Base-by-base conservation (phyloP, 495 filamentous ascomycete genomes). In the Annulohypoxylon stygium region DNA sequence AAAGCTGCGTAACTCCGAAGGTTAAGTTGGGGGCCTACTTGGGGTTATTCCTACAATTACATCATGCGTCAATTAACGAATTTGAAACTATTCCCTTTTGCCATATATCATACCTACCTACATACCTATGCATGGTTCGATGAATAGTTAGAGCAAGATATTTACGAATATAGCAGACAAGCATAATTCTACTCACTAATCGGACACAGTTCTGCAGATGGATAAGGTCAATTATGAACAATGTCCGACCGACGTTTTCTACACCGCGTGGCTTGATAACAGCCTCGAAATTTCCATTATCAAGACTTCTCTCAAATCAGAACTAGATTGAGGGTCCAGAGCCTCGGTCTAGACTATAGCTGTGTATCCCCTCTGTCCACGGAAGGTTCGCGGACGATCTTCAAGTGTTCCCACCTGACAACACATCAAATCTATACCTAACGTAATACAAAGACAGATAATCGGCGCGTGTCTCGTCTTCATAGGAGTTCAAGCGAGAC, bases 371-470 rank as follows among this genome's bases (percentile, higher is more conserved):
- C 14, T 5, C 25, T 12, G 12, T 33, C 12, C 7, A 33, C 12
- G 20, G 26, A 33, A 25, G 50, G 11, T n/a, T 11, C 18, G 6
- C 30, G 25, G 25, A 6, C 12, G 25, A 54, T 54, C 50, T 54
- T 33, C 50, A 54, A 33, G 3, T 33, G 50, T n/a, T 54, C 30
- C 14, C 50, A 54, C 50, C 11, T n/a, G 25, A 54, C 50, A 54
- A 10, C 50, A 30, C 50, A 54, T 30, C 50, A 11, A 54, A 30
- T 33, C 25, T 30, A 33, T 54, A 26, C 50, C 50, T 25, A n/a
- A n/a, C 25, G 50, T 54, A 33, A 54, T 54, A 54, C 50, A 54
- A 37, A 37, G 33, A 6, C 53, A 37, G 53, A 18, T 57, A 18
- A 20, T 36, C 30, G 33, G 33, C 33, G 33, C n/a, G n/a, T 11